These are phyloP conservation scores for Trichoderma harzianum DNA, from an alignment of 2,329 filamentous ascomycete species.

Conservation along the genomic window DNA sequence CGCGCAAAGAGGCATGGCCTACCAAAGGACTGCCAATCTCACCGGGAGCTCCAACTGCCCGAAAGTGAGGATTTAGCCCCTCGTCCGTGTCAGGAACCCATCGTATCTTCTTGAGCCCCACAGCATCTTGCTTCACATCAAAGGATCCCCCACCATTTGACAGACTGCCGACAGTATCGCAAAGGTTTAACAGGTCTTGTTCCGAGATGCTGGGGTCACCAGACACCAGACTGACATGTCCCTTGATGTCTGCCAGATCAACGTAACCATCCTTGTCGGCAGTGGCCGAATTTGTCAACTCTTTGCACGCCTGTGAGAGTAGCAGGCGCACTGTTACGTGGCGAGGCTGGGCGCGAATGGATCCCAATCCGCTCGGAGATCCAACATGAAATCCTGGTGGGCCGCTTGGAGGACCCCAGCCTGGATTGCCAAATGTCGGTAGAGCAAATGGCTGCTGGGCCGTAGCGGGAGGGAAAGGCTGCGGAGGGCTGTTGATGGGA, in stretches of 20 bases:
- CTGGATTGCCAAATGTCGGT: slow-evolving; percentile 44
- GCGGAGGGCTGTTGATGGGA: slow-evolving; percentile 30
- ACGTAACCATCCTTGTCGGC: slow-evolving; percentile 62
- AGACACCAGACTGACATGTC: slow-evolving; percentile 58
- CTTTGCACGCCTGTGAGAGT: slow-evolving; percentile 75
- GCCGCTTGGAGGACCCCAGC: slow-evolving; percentile 35
- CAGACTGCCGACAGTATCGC: slow-evolving; percentile 82
- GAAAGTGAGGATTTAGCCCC: slow-evolving; percentile 38
- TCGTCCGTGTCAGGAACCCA: slow-evolving; percentile 54
- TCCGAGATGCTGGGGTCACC: slow-evolving; percentile 39
- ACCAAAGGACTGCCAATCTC: slow-evolving; percentile 67
- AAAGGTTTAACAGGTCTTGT: slow-evolving; percentile 75
- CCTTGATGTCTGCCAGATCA: slow-evolving; percentile 64
- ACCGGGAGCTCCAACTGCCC: slow-evolving; percentile 56
- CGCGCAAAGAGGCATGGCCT: slow-evolving; percentile 38
- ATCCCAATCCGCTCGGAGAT: slow-evolving; percentile 31
- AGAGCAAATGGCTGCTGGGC: slow-evolving; percentile 41
- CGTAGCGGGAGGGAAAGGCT: slow-evolving; percentile 40
- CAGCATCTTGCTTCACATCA: slow-evolving; percentile 56
- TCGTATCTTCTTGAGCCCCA: slow-evolving; percentile 44
- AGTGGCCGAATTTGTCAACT: slow-evolving; percentile 39
- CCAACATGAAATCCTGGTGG: slow-evolving; percentile 35
- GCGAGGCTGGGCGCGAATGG: slow-evolving; percentile 52
- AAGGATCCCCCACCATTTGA: slow-evolving; percentile 92
- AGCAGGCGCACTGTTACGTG: slow-evolving; percentile 68